Conservation (phyloP, 169 alveolate genomes). For the Eimeria maxima region DNA sequence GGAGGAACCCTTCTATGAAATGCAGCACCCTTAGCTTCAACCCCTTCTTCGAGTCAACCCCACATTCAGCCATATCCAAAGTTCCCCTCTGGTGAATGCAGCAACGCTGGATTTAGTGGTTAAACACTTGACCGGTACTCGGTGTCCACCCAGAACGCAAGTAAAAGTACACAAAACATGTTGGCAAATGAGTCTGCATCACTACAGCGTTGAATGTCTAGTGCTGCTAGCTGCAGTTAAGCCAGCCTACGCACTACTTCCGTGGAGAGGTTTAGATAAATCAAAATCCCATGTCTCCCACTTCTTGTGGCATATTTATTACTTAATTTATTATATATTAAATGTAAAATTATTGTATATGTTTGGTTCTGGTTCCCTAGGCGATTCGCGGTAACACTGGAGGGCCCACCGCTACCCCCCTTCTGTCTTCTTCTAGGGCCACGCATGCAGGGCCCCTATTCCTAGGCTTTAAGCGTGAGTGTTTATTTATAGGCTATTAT, state of each 20-base stretch:
- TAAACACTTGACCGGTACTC: not conserved
- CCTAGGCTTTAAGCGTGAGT: not conserved
- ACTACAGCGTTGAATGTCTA: not conserved
- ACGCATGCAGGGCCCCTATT: not conserved
- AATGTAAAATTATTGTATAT: not conserved
- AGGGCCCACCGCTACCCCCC: not conserved
- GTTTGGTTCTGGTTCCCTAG: not conserved
- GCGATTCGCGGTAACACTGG: too few relatives aligned
- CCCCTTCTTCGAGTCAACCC: not conserved
- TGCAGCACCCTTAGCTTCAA: too few relatives aligned
- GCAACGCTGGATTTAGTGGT: not conserved
- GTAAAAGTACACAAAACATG: not conserved
- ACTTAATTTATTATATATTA: not conserved
- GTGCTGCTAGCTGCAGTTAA: not conserved
- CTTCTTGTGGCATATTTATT: not conserved
- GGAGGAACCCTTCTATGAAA: too few relatives aligned
- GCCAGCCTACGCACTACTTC: not conserved
- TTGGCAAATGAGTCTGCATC: not conserved
- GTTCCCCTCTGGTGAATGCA: not conserved
- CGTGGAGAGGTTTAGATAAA: not conserved
- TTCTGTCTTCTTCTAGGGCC: conserved; percentile 46
- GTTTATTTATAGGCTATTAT: not conserved
- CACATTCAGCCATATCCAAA: too few relatives aligned
- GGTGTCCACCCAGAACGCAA: not conserved
- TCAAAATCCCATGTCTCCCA: not conserved